Evolutionary conservation across 2,329 filamentous ascomycete species (phyloP).

Genomic region (Diplodia intermedia): DNA sequence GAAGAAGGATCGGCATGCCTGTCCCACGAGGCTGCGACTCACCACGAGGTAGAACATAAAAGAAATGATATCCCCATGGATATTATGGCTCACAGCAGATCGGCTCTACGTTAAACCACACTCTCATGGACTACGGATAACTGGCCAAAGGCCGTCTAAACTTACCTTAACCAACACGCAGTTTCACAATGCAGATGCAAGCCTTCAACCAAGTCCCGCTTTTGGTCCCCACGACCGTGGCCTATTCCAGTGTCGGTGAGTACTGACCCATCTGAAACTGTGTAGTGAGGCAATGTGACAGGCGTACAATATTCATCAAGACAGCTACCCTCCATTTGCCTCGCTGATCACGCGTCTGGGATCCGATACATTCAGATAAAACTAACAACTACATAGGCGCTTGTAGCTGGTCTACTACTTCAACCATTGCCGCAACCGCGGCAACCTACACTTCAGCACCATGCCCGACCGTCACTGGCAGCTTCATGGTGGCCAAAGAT

Average conservation of each 20-base stretch:
- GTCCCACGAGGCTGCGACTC: neutral
- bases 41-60: slow-evolving; percentile 5
- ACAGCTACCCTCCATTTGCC: neutral
- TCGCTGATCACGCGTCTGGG: too few species aligned
- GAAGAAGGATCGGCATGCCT: slow-evolving; percentile 10
- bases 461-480: slow-evolving; percentile 18
- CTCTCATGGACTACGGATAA: slow-evolving; percentile 12
- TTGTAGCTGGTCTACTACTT: slow-evolving; percentile 1
- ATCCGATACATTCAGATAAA: neutral
- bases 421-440: neutral
- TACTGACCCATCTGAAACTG: neutral
- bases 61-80: neutral
- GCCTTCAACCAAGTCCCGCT: neutral
- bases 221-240: neutral
- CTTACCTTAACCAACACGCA: neutral
- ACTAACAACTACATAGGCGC: neutral
- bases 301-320: neutral
- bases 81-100: neutral
- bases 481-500: neutral
- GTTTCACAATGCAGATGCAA: neutral
- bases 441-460: neutral
- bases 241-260: neutral
- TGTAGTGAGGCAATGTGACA: neutral
- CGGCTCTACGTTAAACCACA: neutral
- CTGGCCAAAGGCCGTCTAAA: too few species aligned